Base-by-base conservation (phyloP, 148 eudicot species). In the Bassia scoparia region DNA sequence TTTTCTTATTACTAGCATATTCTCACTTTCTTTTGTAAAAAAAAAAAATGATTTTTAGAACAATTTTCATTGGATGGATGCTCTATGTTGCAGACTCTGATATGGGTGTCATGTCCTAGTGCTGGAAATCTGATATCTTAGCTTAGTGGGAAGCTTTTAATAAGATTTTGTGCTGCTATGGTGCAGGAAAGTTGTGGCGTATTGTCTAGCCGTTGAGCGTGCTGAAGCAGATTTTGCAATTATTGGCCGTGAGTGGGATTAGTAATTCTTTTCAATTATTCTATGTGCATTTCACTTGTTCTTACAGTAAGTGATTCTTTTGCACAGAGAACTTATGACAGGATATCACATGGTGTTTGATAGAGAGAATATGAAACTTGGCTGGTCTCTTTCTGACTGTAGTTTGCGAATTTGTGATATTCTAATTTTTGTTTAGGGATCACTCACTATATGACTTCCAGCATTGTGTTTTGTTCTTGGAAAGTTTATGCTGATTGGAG, bases 341-440 rank as follows among this genome's bases (percentile, higher is more conserved):
- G 93, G 98, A 76, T 88, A 95, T 43, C 89, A 89, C 61, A 79
- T 91, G 83, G 98, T 95, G 61, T 95, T 91, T 83, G 98, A 95
- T 79, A 87, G 96, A 78, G 96, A 91, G 79, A 87, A 91, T 68
- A 69, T 91, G 84, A 90, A 83, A 77, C 80, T 95, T 61, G 93
- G 96, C 31, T 95, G 98, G 98, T 91, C 96, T 38, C 86, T 44
- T 35, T 95, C 97, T 18, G 81, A 91, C 73, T 95, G 98, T 95
- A 84, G 98, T 87, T 46, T 52, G 62, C 4, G 20, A 35, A 43
- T 17, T 41, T 68, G 53, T 30, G 30, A 31, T 38, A 5, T 37
- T 52, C 31, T 14, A 30, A n/a, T n/a, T n/a, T n/a, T n/a, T n/a
- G n/a, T n/a, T n/a, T n/a, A n/a, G n/a, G n/a, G n/a, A n/a, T n/a